phyloP scores from a whole-genome alignment of 768 basidiomycete genomes.

The Termitomyces sp. region DNA sequence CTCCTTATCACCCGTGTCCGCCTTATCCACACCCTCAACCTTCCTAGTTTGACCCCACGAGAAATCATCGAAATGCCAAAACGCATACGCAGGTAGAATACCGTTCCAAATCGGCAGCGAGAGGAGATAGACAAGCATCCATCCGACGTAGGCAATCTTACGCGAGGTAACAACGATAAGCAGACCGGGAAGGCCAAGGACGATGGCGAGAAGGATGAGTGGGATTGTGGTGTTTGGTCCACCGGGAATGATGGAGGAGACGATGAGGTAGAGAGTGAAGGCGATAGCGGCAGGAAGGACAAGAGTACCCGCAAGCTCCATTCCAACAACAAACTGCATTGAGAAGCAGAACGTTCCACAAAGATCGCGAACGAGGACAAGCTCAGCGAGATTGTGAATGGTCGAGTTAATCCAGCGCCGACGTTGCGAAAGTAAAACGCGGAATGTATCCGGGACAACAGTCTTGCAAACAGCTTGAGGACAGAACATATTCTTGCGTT shows the following conservation, averaged over 20 bases:
- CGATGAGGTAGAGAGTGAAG: conserved; percentile 93
- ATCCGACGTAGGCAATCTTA: conserved; percentile 91
- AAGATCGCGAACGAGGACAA: conserved; percentile 93
- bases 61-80: conserved; percentile 99
- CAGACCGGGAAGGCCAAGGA: conserved; percentile 93
- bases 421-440: conserved; percentile 89
- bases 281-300: conserved; percentile 96
- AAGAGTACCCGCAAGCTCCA: conserved; percentile 96
- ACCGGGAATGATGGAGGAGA: conserved; percentile 81
- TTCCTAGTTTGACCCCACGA: conserved; percentile 95
- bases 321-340: conserved; percentile 98
- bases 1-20: conserved; percentile 86
- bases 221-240: conserved; percentile 81
- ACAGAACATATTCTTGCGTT: conserved; percentile 98
- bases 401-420: conserved; percentile 99
- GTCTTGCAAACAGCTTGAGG: conserved; percentile 99
- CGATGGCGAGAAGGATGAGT: conserved; percentile 87
- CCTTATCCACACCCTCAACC: conserved; percentile 67
- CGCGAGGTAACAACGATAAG: conserved; percentile 95
- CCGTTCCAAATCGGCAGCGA: conserved; percentile 98
- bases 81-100: conserved; percentile 92
- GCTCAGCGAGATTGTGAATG: conserved; percentile 94
- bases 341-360: conserved; percentile 99
- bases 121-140: conserved; percentile 93
- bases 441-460: conserved; percentile 95